A percentile compares a stretch with the other conserved stretches of the same genome.
Evolutionary conservation across 2,329 filamentous ascomycete genomes (phyloP).

Genomic region (Colletotrichum liaoningense): DNA sequence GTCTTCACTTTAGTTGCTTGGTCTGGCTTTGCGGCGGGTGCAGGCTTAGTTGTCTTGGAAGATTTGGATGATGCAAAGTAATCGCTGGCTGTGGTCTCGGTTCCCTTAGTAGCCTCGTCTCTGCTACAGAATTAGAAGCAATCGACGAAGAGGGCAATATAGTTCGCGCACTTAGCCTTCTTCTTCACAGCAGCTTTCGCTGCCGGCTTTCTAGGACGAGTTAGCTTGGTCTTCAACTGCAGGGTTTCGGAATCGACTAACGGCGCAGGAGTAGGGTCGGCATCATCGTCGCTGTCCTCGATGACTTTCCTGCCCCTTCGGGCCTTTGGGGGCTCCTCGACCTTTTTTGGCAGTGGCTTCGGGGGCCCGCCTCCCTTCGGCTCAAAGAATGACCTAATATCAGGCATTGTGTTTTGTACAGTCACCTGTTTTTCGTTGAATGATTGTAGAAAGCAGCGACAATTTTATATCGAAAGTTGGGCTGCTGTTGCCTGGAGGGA

Average conservation of each 20-base stretch:
- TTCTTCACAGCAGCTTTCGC: constrained; percentile 56
- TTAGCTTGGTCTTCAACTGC: not conserved
- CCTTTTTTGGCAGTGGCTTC: constrained; percentile 59
- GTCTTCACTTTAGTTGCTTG: constrained; percentile 51
- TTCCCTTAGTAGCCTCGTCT: constrained; percentile 57
- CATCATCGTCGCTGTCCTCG: constrained; percentile 85
- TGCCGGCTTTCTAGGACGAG: constrained; percentile 8
- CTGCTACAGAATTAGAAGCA: constrained; percentile 41
- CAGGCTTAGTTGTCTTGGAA: constrained; percentile 50
- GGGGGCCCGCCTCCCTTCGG: constrained; percentile 74
- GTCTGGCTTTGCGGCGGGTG: constrained; percentile 54
- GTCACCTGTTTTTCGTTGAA: not conserved
- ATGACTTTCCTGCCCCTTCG: constrained; percentile 74
- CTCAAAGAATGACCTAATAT: constrained; percentile 93
- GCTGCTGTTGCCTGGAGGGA: constrained; percentile 19
- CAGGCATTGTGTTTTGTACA: constrained; percentile 71
- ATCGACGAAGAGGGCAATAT: constrained; percentile 7
- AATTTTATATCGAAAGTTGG: not conserved
- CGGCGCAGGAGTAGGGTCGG: constrained; percentile 52
- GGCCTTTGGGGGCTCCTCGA: constrained; percentile 56
- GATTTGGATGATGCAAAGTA: constrained; percentile 65
- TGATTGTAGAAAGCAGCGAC: not conserved
- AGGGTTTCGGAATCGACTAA: not conserved
- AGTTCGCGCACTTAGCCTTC: constrained; percentile 62
- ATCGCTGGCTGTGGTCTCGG: constrained; percentile 65